Percentiles rank a stretch among this genome's conserved stretches.
Conservation (phyloP, 2,329 filamentous ascomycete genomes). For the Colletotrichum australisinense region DNA sequence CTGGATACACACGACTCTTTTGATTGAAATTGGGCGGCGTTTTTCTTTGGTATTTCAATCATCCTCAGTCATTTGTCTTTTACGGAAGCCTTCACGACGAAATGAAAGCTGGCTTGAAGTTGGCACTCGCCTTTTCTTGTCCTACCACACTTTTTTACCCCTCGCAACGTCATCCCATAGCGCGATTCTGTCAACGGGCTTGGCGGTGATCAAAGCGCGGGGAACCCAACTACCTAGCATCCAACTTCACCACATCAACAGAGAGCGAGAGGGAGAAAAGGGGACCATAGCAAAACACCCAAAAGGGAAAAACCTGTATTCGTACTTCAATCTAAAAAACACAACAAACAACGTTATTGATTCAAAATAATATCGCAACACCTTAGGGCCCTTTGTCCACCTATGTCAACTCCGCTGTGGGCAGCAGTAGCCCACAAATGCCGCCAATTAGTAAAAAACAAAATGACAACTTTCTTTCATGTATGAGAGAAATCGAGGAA, state of each 20-base stretch:
- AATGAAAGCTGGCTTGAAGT: not conserved
- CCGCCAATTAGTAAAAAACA: conserved; percentile 18
- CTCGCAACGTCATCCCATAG: conserved; percentile 16
- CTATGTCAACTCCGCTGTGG: conserved; percentile 20
- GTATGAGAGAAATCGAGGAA: too few species aligned
- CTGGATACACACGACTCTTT: not conserved
- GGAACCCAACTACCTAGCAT: not conserved
- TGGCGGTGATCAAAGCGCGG: conserved; percentile 1
- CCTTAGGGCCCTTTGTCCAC: conserved; percentile 3
- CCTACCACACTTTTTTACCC: not conserved
- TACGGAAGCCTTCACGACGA: not conserved
- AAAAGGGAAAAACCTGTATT: conserved; percentile 7
- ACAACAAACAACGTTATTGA: not conserved
- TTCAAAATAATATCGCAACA: conserved; percentile 16
- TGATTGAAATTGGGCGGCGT: not conserved
- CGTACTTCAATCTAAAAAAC: conserved; percentile 19
- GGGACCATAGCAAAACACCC: not conserved
- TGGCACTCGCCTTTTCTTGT: not conserved
- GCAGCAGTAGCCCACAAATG: conserved; percentile 16
- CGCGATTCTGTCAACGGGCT: conserved; percentile 5
- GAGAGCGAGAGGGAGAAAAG: not conserved
- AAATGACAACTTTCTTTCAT: not conserved
- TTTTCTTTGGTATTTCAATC: not conserved
- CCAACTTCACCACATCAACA: not conserved
- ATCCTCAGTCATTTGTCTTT: not conserved